A percentile compares a stretch with the other conserved stretches of the same genome.
These are phyloP conservation scores for Coniochaeta prunicola DNA, from an alignment of 2,329 filamentous ascomycete genomes.

Conservation along the genomic window DNA sequence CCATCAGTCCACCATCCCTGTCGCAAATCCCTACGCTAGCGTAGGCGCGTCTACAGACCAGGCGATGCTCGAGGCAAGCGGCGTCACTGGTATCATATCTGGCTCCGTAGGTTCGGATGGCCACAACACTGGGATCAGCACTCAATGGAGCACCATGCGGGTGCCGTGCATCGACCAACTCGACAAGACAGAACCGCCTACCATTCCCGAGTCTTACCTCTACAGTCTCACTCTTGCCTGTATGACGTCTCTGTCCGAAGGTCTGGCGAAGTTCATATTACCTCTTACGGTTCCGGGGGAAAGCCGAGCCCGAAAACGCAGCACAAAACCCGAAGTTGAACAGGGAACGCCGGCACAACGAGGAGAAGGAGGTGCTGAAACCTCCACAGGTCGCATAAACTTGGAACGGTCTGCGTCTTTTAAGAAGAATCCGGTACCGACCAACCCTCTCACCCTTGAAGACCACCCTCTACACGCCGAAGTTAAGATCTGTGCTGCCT, in stretches of 20 bases:
- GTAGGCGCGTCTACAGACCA: constrained; percentile 63
- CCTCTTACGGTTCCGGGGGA: constrained; percentile 83
- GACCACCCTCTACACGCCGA: constrained; percentile 65
- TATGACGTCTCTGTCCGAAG: constrained; percentile 84
- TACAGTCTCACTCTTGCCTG: constrained; percentile 86
- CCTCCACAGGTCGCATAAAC: constrained; percentile 22
- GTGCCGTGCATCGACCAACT: constrained; percentile 89
- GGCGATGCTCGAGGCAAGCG: constrained; percentile 81
- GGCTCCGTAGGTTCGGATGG: constrained; percentile 61
- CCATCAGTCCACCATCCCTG: constrained; percentile 78
- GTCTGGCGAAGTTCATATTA: constrained; percentile 85
- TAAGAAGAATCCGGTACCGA: constrained; percentile 67
- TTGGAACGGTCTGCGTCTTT: constrained; percentile 59
- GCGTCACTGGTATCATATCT: constrained; percentile 80
- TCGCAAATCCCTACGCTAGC: constrained; percentile 46
- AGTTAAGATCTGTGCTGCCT: constrained; percentile 68
- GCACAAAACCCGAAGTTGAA: constrained; percentile 33
- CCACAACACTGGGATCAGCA: constrained; percentile 71
- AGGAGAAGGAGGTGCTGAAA: constrained; percentile 20
- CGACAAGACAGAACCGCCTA: constrained; percentile 80
- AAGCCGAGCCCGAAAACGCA: constrained; percentile 42
- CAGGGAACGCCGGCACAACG: constrained; percentile 27
- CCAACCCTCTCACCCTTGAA: constrained; percentile 74
- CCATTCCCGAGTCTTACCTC: constrained; percentile 84
- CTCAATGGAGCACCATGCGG: constrained; percentile 82